Evolutionary conservation across 495 filamentous ascomycete genomes (phyloP), one percentile per base, ranked within the genome.

Genomic region (Massariosphaeria phaeospora): DNA sequence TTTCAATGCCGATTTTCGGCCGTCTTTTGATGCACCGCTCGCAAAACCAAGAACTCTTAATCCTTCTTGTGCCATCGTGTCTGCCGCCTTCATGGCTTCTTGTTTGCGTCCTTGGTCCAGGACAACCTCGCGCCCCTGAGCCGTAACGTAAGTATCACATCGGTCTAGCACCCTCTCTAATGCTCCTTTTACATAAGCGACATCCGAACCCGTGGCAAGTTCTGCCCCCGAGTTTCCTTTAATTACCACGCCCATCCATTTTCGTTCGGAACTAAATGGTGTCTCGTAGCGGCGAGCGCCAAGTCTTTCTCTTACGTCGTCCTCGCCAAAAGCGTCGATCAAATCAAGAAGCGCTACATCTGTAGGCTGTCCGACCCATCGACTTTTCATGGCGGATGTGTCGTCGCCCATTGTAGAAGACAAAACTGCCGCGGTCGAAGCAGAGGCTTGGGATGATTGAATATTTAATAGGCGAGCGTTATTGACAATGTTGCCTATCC

Each of bases 211-310:
- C 69, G 51, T 78, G 76, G 27, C 67, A 6, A 47, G 47, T 12
- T 58, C 58, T 12, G 57, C 46, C 12, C 44, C 52, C 11, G 55
- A 72, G 46, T 65, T 67, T 27, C 74, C 67, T 49, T 70, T 66
- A 49, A 95, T 89, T 1, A 87, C 82, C 12, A 95, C 90, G 29
- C 93, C 93, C 93, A 97, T 99, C 91, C 93, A 99, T 70, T 96
- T 99, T 40, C 89, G 81, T 62, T 96, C 91, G 0, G 93, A 97
- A 65, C 89, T 96, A 66, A 99, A 99, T 0, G 93, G 91, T 1
- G 86, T 89, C 65, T 97, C 93, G 20, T 81, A 79, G 15, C 83
- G 79, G 29, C 90, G 83, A 25, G 77, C 79, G 31, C 88, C 86
- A 48, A 95, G 83, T 12, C 85, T 81, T 31, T 95, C 86, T 38